Base-by-base conservation (phyloP, 352 stramenopile species). In the Thraustochytrium sp. region DNA sequence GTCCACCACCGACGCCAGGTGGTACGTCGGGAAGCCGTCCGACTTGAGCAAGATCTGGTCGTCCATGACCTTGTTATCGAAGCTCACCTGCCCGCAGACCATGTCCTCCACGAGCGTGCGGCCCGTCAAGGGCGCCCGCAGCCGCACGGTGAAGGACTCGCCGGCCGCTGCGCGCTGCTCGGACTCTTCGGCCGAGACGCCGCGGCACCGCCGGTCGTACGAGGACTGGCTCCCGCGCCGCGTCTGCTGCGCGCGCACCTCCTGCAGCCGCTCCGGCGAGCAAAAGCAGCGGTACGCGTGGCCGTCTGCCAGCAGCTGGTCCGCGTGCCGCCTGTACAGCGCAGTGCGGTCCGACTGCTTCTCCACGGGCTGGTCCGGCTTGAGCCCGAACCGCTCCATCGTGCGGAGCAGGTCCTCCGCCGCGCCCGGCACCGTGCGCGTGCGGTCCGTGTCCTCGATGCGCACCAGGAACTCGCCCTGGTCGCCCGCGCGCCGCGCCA, bases 361-460 rank as follows among this genome's bases (percentile, higher is more conserved):
- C n/a, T 44, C 36, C 21, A 42, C 49, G 93, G 90, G 91, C 88
- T 96, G 92, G 80, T 97, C 92, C 34, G 94, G 89, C 37, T 91
- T 68, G 37, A 97, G 75, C 11, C 92, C 92, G 61, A 92, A 96
- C 90, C 91, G 93, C 37, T 90, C 90, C 76, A 97, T 87, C 23
- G 90, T 95, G 44, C 91, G 86, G n/a, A 94, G 85, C 1, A 97
- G 90, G 51, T 91, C 89, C 34, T 96, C 92, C 21, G 93, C 68
- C 0, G 93, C 95, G 4, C 92, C 92, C 16, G 92, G 87, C 48
- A 96, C 91, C 85, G 95, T 90, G 3, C 93, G 92, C 16, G 90
- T 95, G 88, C 94, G 93, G 86, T 97, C 93, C 2, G 93, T 97
- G 84, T 97, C 93, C 85, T 97, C 93, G 64, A 97, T 96, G 13